phyloP scores from a whole-genome alignment of 192 early-diverging fungal species.

The Entophlyctis luteolus region DNA sequence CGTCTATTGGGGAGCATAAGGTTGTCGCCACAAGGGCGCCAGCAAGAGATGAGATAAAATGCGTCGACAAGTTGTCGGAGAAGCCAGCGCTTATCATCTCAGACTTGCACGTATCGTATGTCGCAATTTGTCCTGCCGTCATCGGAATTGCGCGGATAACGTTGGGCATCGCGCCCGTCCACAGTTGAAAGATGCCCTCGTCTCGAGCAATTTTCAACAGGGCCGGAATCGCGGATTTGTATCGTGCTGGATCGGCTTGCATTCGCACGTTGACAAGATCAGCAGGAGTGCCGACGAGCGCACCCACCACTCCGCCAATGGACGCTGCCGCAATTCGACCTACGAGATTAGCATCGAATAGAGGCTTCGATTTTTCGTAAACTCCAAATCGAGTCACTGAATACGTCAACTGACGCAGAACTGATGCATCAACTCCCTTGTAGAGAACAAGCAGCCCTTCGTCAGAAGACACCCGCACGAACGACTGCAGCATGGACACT shows the following conservation, averaged over 20 bases:
- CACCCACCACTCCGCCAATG: neutral
- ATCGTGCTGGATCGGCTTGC: slow-evolving; percentile 5
- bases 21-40: slow-evolving; percentile 23
- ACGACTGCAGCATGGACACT: neutral
- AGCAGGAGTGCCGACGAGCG: slow-evolving; percentile 3
- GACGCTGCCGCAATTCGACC: neutral
- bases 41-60: neutral
- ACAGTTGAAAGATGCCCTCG: slow-evolving; percentile 22
- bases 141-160: slow-evolving; percentile 26
- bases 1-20: slow-evolving; percentile 4
- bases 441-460: slow-evolving; percentile 29
- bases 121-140: slow-evolving; percentile 5
- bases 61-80: neutral
- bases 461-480: neutral
- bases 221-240: neutral
- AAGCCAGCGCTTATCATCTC: neutral
- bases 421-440: slow-evolving; percentile 21
- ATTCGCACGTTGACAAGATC: slow-evolving; percentile 23
- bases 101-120: slow-evolving; percentile 10
- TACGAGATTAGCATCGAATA: neutral
- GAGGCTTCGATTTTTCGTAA: neutral
- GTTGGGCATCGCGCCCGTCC: slow-evolving; percentile 8
- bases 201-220: slow-evolving; percentile 15
- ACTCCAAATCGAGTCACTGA: slow-evolving; percentile 26
- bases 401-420: slow-evolving; percentile 31